Evolutionary conservation across 75 land plant species (phyloP), one percentile per base, ranked within the genome.

Genomic region (Chamaecyparis obtusa): DNA sequence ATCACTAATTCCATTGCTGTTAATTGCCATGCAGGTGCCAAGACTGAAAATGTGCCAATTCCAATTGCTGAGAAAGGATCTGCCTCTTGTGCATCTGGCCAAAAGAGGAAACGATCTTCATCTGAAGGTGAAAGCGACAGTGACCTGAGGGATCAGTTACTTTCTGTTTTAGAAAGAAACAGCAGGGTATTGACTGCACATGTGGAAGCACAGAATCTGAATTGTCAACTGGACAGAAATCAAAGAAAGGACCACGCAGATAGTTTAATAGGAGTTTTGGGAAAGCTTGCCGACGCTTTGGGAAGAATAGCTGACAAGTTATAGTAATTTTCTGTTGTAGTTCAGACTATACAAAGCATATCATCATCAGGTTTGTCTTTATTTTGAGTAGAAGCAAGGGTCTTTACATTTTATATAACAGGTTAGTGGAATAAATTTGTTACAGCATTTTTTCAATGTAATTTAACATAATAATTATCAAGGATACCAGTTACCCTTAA

Each of bases 301-400:
- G 93, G 93, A 13, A 91, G 92, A 88, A 96, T 96, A 33, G 96
- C 98, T 3, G 98, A 96, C 55, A 95, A 94, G 55, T 88, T 96
- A 56, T 95, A 93, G 90, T 33, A 81, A 78, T 46, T 81, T 81
- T 81, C 54, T 10, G 5, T 27, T 44, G 46, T 46, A 27, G 49
- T 46, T 81, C 16, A 44, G 48, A 46, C 14, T 27, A 81, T 81
- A 46, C 51, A 13, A 33, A 16, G 3, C 49, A 81, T 81, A 46
- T 46, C 9, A 27, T 81, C 83, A 46, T 46, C 48, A 46, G 41
- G 83, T 81, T 81, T n/a, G 24, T 24, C 33, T 81, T 81, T 39
- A 30, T 44, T 41, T 44, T 49, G 43, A 21, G 32, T 44, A 81
- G 27, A 81, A 81, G 54, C 83, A 24, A 81, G 83, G 83, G 83